Evolutionary conservation across 345 rosid species (phyloP), one percentile per base, ranked within the genome.

Genomic region (Acer campestre): DNA sequence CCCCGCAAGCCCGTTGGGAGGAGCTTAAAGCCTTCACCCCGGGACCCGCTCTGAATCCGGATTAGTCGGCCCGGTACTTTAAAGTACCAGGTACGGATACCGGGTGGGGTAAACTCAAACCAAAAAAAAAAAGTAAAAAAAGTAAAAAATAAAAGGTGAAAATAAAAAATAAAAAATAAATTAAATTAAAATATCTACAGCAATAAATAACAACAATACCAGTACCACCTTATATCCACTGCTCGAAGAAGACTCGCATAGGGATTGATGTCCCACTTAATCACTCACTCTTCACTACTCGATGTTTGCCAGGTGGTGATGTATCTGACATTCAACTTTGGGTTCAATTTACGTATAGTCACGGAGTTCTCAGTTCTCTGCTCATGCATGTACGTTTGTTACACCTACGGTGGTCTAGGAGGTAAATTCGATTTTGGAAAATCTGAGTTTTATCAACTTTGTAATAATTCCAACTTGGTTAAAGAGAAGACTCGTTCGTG

Each of bases 121-220:
- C n/a, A n/a, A 75, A 69, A 82, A 82, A 75, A 69, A 82, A 82
- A 85, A 86, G 86, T 78, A 75, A 69, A 82, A 82, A 80, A 78
- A 70, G 73, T 16, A 20, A 79, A 40, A 46, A 35, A 4, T 35
- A 35, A 35, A 35, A 35, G 6, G 6, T 35, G 6, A 35, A 35
- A 35, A 35, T 35, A 4, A 35, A 35, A 35, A 1, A 10, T 23
- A 38, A 12, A 42, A 27, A 17, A 5, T 12, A 29, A 25, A 7
- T 6, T 27, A 12, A 62, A 17, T 35, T 67, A 3, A 53, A 71
- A 63, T 46, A 20, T 62, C 18, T 68, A 8, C 59, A 25, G 55
- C 29, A 61, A 71, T 74, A 77, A 74, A 83, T 44, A 42, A 17
- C n/a, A 46, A 53, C 40, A 22, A 27, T 35, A 55, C 25, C 40